Percentiles rank a stretch among this genome's conserved stretches.
Conservation (phyloP, 2,329 filamentous ascomycete genomes). For the Alternaria alternata region DNA sequence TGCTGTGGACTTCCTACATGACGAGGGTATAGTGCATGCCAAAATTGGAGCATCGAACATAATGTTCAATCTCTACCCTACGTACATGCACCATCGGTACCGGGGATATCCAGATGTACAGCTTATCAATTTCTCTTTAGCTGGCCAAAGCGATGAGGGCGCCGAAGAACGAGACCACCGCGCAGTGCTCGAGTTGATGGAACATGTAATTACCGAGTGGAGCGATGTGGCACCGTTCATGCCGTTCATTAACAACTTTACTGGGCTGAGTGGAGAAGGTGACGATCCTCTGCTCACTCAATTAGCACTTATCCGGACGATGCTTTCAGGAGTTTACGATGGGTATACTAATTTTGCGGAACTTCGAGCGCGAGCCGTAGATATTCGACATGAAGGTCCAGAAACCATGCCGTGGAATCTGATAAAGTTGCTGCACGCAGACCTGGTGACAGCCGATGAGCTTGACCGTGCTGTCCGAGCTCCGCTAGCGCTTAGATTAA, state of each 20-base stretch:
- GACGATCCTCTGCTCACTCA: not conserved
- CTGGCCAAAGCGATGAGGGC: not conserved
- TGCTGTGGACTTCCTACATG: conserved; percentile 13
- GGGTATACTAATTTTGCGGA: not conserved
- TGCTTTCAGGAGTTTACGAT: not conserved
- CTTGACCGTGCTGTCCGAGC: not conserved
- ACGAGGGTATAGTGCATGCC: conserved; percentile 9
- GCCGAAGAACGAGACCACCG: conserved; percentile 4
- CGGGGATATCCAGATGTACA: conserved; percentile 22
- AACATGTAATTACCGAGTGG: conserved; percentile 10
- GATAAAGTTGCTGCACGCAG: conserved; percentile 12
- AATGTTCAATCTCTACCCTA: conserved; percentile 15
- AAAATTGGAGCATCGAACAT: conserved; percentile 11
- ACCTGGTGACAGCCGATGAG: conserved; percentile 12
- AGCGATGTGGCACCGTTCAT: conserved; percentile 11
- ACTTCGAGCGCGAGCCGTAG: not conserved
- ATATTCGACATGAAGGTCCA: conserved; percentile 17
- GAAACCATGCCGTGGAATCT: conserved; percentile 3
- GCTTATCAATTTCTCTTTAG: conserved; percentile 14
- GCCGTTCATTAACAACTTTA: no score
- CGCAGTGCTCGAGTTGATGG: conserved; percentile 10
- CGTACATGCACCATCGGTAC: conserved; percentile 12
- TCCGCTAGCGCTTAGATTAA: conserved; percentile 7
- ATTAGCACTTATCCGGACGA: not conserved
- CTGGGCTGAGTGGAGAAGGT: not conserved